These are phyloP conservation scores for Cystobasidiaceae sp. DNA, from an alignment of 1,284 basidiomycete genomes.

Conservation along the genomic window DNA sequence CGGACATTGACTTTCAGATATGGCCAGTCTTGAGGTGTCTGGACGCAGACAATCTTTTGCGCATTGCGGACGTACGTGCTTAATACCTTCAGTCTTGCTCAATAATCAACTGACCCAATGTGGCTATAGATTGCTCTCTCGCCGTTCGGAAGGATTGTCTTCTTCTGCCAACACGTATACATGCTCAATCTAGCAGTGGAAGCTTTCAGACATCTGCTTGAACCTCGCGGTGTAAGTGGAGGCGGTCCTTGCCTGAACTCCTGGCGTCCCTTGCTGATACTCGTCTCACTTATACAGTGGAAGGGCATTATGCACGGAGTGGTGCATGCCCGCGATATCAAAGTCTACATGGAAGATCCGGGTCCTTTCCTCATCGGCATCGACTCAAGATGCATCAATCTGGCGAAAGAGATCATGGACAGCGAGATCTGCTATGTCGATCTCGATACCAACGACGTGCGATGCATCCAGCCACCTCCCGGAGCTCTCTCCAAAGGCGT, in stretches of 20 bases:
- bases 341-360: conserved; percentile 54
- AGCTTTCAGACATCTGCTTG: conserved; percentile 85
- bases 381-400: conserved; percentile 76
- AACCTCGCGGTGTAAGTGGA: conserved; percentile 63
- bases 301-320: conserved; percentile 76
- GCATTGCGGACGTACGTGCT: conserved; percentile 67
- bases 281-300: conserved; percentile 53
- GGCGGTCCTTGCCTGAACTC: background rate
- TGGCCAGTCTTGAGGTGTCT: conserved; percentile 95
- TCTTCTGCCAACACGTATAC: conserved; percentile 82
- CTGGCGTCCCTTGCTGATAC: background rate
- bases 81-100: conserved; percentile 48
- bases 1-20: conserved; percentile 67
- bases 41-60: conserved; percentile 88
- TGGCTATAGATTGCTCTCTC: conserved; percentile 67
- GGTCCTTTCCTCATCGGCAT: conserved; percentile 86
- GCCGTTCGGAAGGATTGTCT: conserved; percentile 84
- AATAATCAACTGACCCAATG: conserved; percentile 40
- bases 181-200: conserved; percentile 56
- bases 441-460: conserved; percentile 85
- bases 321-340: conserved; percentile 54
- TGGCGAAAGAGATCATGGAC: conserved; percentile 54
- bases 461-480: conserved; percentile 69
- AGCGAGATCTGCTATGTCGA: conserved; percentile 86
- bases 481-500: conserved; percentile 74